A percentile compares a stretch with the other conserved stretches of the same genome.
phyloP scores from a whole-genome alignment of 257 asterid species.

The Solanum rostratum region DNA sequence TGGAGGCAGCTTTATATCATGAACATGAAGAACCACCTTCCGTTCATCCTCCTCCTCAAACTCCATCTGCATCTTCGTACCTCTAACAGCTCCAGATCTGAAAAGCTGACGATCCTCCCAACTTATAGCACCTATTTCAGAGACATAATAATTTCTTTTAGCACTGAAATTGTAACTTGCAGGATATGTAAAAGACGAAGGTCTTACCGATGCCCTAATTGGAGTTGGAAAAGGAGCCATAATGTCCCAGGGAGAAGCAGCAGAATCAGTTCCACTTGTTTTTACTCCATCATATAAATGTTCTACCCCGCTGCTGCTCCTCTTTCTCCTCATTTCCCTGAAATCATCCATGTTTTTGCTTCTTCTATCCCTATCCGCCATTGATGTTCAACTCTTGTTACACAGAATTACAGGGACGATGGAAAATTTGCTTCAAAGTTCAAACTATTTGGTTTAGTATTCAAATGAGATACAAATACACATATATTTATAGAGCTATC shows the following conservation, averaged over 20 bases:
- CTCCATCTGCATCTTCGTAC: constrained; percentile 78
- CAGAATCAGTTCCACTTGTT: constrained; percentile 26
- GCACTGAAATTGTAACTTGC: constrained; percentile 15
- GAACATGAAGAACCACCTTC: constrained; percentile 84
- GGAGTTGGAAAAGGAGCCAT: constrained; percentile 85
- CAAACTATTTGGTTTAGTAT: not conserved
- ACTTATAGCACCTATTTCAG: constrained; percentile 11
- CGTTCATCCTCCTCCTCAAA: constrained; percentile 91
- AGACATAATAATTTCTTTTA: not conserved
- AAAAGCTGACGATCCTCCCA: constrained; percentile 95
- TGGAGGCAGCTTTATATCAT: constrained; percentile 90
- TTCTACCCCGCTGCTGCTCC: constrained; percentile 22
- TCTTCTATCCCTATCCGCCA: constrained; percentile 8
- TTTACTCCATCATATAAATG: constrained; percentile 46
- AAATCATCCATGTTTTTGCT: constrained; percentile 1
- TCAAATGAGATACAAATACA: not conserved
- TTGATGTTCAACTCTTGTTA: not conserved
- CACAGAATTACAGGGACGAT: not conserved
- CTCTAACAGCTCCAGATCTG: constrained; percentile 90
- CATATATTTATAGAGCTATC: not conserved
- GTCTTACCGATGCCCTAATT: constrained; percentile 59
- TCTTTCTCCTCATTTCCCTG: constrained; percentile 22
- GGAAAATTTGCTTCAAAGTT: not conserved
- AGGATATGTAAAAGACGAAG: constrained; percentile 53
- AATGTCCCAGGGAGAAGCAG: constrained; percentile 82